Conservation (phyloP, 768 basidiomycete genomes). For the Amanita muscaria region DNA sequence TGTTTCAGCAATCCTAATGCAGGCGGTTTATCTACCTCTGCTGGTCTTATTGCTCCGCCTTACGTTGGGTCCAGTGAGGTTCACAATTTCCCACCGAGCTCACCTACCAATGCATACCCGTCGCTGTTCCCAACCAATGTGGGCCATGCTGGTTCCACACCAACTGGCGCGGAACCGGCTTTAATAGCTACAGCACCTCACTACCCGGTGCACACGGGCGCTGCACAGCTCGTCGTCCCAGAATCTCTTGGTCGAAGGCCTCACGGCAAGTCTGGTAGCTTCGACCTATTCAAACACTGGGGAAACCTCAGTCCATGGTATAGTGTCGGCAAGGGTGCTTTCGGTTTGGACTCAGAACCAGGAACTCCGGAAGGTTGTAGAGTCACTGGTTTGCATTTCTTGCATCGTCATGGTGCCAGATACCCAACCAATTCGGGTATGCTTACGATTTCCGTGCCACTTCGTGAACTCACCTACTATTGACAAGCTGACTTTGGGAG, state of each 20-base stretch:
- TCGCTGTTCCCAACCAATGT: conserved; percentile 70
- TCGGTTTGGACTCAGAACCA: conserved; percentile 66
- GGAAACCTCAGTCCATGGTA: conserved; percentile 86
- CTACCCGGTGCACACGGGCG: conserved; percentile 72
- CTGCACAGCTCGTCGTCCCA: conserved; percentile 55
- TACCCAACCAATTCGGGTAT: conserved; percentile 60
- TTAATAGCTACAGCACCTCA: conserved; percentile 65
- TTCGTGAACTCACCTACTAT: conserved; percentile 1
- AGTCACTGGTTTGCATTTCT: conserved; percentile 65
- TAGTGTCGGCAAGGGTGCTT: conserved; percentile 53
- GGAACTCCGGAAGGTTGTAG: conserved; percentile 62
- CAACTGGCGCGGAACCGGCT: conserved; percentile 71
- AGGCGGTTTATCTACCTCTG: conserved; percentile 11
- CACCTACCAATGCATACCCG: conserved; percentile 66
- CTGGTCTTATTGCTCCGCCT: conserved; percentile 43
- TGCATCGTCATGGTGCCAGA: conserved; percentile 77
- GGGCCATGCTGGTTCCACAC: conserved; percentile 69
- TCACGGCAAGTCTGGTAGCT: conserved; percentile 19
- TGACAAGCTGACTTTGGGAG: conserved; percentile 50
- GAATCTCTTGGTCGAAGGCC: conserved; percentile 22
- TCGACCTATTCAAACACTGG: conserved; percentile 71
- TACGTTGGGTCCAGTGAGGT: conserved; percentile 65
- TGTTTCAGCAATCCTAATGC: conserved; percentile 23
- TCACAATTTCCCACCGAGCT: conserved; percentile 62
- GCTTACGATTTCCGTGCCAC: conserved; percentile 17